Evolutionary conservation across 2,329 filamentous ascomycete genomes (phyloP), one percentile per base, ranked within the genome.

Genomic region (Aspergillus sp.): DNA sequence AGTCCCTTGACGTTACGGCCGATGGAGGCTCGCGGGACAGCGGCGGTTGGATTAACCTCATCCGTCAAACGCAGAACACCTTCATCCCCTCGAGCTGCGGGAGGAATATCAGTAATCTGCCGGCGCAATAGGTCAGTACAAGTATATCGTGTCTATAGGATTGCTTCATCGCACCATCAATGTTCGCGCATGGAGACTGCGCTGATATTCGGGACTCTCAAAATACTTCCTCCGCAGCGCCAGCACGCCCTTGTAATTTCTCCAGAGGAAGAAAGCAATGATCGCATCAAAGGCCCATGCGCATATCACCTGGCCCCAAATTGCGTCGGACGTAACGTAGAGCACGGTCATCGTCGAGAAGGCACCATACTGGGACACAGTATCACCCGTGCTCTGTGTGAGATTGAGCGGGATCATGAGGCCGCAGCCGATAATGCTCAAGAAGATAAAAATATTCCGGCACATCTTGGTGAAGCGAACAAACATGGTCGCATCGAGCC

Each of bases 1-100:
- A 99, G 82, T 41, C 94, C 88, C 75, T 94, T 96, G 63, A 97
- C 92, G 69, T 98, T 97, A 64, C 95, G 87, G 23, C 92, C 93
- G 68, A 98, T 89, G 10, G 91, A 89, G 19, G 90, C 91, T 63
- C 90, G 85, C 2, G 92, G 91, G 58, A 92, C 86, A 10, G 90
- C 90, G 10, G 90, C 89, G 23, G 88, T 90, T 1, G 91, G 91
- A 25, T 89, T 90, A 41, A 95, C 84, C 62, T 88, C 82, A 64
- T 97, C 92, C 27, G 92, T 91, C 60, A 99, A 85, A 62, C 90
- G 86, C 32, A 92, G 84, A 58, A 99, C 88, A 19, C 94, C 95
- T 74, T 97, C 93, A 68, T 98, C 93, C 0, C 88, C 90, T 59
- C 89, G 84, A 49, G 86, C 83, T n/a, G 87, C 84, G 62, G 87